These are phyloP conservation scores for Neofusicoccum laricinum DNA, from an alignment of 2,329 filamentous ascomycete species.

Conservation along the genomic window DNA sequence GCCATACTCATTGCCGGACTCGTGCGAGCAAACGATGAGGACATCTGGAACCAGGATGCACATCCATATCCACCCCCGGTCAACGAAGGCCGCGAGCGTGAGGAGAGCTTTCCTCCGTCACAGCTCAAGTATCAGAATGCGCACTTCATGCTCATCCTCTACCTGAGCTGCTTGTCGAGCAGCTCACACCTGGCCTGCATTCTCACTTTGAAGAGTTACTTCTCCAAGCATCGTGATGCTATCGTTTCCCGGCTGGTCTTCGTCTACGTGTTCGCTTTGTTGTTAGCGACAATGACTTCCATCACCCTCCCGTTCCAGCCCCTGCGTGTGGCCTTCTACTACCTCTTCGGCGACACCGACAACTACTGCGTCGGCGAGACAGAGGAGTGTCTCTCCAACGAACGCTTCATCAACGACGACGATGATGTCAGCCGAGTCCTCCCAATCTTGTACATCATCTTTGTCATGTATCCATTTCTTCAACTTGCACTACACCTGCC, in stretches of 20 bases:
- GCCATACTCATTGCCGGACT: conserved; percentile 29
- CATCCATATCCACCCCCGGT: neutral
- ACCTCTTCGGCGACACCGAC: neutral
- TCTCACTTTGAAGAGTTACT: conserved; percentile 32
- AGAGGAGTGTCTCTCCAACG: neutral
- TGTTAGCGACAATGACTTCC: conserved; percentile 18
- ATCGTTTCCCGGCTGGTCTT: conserved; percentile 28
- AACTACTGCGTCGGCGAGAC: neutral
- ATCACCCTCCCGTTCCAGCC: neutral
- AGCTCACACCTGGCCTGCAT: conserved; percentile 32
- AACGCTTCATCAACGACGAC: neutral
- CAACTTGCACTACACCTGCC: neutral
- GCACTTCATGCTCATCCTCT: conserved; percentile 24
- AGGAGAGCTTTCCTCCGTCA: neutral
- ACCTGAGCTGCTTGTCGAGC: conserved; percentile 30
- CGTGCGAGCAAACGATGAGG: conserved; percentile 18
- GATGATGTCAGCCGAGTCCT: neutral
- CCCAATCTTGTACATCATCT: neutral
- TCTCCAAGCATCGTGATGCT: conserved; percentile 29
- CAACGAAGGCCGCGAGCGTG: neutral
- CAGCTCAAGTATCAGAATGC: neutral
- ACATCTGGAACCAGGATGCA: neutral
- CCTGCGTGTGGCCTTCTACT: neutral
- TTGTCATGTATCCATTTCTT: neutral
- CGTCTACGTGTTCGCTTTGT: conserved; percentile 27